These are phyloP conservation scores for Apiospora saccharicola DNA, from an alignment of 2,329 filamentous ascomycete genomes.

Conservation along the genomic window DNA sequence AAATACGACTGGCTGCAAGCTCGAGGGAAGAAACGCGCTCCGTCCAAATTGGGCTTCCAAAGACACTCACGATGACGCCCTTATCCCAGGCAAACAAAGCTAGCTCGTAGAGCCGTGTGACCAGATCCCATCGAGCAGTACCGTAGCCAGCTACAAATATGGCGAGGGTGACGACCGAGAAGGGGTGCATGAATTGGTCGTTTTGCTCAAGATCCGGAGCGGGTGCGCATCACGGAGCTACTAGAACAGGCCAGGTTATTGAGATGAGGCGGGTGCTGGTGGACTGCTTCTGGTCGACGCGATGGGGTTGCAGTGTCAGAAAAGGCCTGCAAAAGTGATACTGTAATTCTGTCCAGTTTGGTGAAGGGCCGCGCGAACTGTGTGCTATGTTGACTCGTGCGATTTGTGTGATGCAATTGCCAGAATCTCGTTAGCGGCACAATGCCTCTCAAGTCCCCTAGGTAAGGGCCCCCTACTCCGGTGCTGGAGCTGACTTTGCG, in stretches of 20 bases:
- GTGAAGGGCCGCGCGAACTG: background rate
- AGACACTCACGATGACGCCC: slow-evolving; percentile 73
- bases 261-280: background rate
- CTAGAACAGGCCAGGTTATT: background rate
- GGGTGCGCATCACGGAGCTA: slow-evolving; percentile 23
- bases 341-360: background rate
- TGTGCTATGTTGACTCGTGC: background rate
- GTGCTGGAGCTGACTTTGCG: slow-evolving; percentile 1
- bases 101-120: slow-evolving; percentile 95
- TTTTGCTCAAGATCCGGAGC: slow-evolving; percentile 25
- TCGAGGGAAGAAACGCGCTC: background rate
- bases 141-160: slow-evolving; percentile 99
- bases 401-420: slow-evolving; percentile 22
- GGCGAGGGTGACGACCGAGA: slow-evolving; percentile 92
- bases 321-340: background rate
- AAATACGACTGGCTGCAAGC: background rate
- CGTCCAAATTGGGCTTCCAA: background rate
- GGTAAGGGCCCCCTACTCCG: background rate
- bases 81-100: slow-evolving; percentile 98
- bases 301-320: background rate
- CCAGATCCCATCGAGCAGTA: slow-evolving; percentile 98
- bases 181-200: slow-evolving; percentile 87
- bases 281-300: background rate
- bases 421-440: slow-evolving; percentile 17
- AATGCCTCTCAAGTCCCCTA: background rate